These are phyloP conservation scores for Eucalyptus curtisii DNA, from an alignment of 345 rosid genomes.

Conservation along the genomic window DNA sequence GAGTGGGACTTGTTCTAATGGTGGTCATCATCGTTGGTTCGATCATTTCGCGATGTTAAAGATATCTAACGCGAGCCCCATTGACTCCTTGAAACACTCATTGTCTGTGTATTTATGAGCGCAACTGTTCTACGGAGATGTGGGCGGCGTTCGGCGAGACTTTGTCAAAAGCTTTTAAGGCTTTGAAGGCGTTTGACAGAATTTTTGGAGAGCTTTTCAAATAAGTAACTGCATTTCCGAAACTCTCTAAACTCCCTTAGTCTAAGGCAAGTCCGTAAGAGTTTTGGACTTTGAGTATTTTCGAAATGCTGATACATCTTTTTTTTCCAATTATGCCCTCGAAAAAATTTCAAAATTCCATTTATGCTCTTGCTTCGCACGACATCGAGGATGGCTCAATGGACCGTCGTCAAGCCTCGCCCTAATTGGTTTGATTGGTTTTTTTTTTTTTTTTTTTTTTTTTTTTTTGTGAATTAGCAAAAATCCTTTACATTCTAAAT, in stretches of 20 bases:
- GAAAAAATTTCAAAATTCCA: background rate
- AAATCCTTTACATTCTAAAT: too few relatives aligned
- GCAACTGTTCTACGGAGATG: background rate
- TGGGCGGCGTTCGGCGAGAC: background rate
- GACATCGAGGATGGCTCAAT: fast-evolving
- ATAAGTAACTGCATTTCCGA: too few relatives aligned
- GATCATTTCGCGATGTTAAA: background rate
- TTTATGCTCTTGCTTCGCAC: background rate
- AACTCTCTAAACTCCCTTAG: background rate
- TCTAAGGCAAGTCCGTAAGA: background rate
- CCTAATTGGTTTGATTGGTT: background rate
- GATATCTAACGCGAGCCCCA: background rate
- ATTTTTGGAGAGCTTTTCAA: background rate
- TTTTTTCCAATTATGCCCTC: too few relatives aligned
- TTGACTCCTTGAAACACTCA: background rate
- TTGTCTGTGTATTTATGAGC: background rate
- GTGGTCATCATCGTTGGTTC: background rate
- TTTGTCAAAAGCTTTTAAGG: background rate
- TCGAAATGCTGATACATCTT: too few relatives aligned
- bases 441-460: too few relatives aligned
- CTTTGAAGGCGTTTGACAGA: background rate
- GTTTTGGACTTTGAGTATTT: background rate
- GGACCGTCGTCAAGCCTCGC: fast-evolving
- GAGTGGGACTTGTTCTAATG: background rate
- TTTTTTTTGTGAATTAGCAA: too few relatives aligned